Base-by-base conservation (phyloP, 2,329 filamentous ascomycete species). In the Trichoderma semiorbis region DNA sequence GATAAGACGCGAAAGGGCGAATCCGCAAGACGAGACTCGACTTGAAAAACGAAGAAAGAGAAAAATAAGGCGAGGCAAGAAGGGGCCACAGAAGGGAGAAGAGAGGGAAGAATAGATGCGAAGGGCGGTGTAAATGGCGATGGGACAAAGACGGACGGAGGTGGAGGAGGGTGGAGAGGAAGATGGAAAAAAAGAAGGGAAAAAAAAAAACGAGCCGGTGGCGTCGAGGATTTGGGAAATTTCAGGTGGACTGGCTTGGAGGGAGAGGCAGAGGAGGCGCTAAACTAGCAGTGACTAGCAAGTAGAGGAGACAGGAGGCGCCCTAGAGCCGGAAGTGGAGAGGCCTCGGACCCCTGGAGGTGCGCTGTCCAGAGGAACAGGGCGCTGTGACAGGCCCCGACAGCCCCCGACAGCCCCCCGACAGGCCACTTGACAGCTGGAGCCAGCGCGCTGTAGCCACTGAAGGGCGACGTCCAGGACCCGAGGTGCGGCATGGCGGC, bases 71-170 rank as follows among this genome's bases (percentile, higher is more conserved):
- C 50, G 58, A 47, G 68, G 65, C 55, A 71, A 66, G 72, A 71
- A 63, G 34, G 68, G 66, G 63, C 60, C 68, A 61, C 50, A 69
- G 68, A 72, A 61, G 68, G 70, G 66, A 32, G 61, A 57, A 63
- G 62, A 73, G 74, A 76, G 75, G 75, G 76, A 75, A 75, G 75
- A 76, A 77, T 74, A 75, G 74, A 76, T 75, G 72, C 43, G 74
- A 78, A 76, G 57, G 77, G 79, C 77, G 78, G 78, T 76, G 76
- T 76, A 75, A 66, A 76, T 76, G 78, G 76, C 69, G 71, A 63
- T 72, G 66, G 75, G 77, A 78, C 61, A 66, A 70, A 70, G 63
- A 72, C 62, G 72, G 71, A 74, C 69, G 67, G 77, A 76, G 75
- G 75, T 77, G 74, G 75, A 76, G 73, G 77, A 75, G 72, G 74